These are phyloP conservation scores for Yamadazyma endophytica DNA, from an alignment of 805 yeast species.

Conservation along the genomic window DNA sequence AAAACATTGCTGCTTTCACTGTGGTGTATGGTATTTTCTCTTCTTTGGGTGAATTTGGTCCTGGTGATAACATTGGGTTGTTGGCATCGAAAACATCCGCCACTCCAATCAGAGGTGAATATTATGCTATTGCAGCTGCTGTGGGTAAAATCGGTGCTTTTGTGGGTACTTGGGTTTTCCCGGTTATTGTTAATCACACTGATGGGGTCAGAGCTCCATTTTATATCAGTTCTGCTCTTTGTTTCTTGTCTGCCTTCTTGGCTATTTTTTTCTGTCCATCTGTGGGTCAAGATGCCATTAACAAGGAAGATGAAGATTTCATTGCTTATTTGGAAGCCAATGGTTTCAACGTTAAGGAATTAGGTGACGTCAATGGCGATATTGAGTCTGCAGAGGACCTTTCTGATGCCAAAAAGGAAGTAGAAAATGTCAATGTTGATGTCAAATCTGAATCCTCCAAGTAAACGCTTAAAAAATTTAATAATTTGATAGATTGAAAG, in stretches of 20 bases:
- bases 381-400: constrained; percentile 1
- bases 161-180: constrained; percentile 86
- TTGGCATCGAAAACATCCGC: constrained; percentile 84
- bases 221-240: constrained; percentile 74
- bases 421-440: constrained; percentile 4
- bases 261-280: constrained; percentile 73
- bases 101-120: constrained; percentile 85
- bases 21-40: constrained; percentile 86
- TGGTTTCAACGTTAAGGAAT: constrained; percentile 64
- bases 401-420: constrained; percentile 2
- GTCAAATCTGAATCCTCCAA: constrained; percentile 5
- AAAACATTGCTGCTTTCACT: constrained; percentile 71
- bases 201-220: constrained; percentile 47
- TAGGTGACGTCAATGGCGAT: constrained; percentile 40
- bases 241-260: constrained; percentile 65
- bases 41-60: constrained; percentile 89
- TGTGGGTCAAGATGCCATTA: constrained; percentile 79
- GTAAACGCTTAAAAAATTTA: too few species aligned
- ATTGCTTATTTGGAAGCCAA: constrained; percentile 58
- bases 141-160: constrained; percentile 91
- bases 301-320: constrained; percentile 71
- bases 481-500: constrained; percentile 2
- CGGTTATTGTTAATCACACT: constrained; percentile 62
- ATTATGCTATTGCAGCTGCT: constrained; percentile 90
- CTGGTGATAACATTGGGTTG: constrained; percentile 89